Evolutionary conservation across 2,329 filamentous ascomycete genomes (phyloP).

Genomic region (Alternaria tenuissima): DNA sequence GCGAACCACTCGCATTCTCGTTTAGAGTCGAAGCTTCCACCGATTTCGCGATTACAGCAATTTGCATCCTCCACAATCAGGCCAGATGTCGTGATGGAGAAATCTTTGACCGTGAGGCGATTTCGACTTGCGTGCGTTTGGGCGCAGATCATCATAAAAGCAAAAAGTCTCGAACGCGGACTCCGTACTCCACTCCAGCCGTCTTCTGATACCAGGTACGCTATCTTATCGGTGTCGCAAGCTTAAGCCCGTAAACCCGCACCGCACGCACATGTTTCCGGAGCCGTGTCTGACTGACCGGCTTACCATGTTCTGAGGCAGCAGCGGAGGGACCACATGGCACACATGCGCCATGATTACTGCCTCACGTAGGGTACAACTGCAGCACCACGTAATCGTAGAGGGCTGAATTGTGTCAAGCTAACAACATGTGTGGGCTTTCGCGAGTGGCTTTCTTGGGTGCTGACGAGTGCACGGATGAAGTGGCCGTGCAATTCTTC

Average conservation of each 20-base stretch:
- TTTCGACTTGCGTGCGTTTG: not conserved
- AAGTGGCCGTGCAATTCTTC: slow-evolving; percentile 5
- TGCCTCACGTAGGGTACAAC: slow-evolving; percentile 20
- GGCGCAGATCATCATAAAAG: slow-evolving; percentile 15
- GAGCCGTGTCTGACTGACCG: not conserved
- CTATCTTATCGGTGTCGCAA: slow-evolving; percentile 6
- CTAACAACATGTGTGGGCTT: slow-evolving; percentile 10
- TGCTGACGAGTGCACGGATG: slow-evolving; percentile 3
- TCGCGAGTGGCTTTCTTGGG: slow-evolving; percentile 9
- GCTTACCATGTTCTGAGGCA: slow-evolving; percentile 6
- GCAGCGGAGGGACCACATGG: slow-evolving; percentile 6
- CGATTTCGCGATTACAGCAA: slow-evolving; percentile 3
- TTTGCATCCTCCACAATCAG: slow-evolving; percentile 11
- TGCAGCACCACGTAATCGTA: slow-evolving; percentile 26
- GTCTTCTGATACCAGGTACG: slow-evolving; percentile 6
- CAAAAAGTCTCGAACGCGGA: slow-evolving; percentile 9
- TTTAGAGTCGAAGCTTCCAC: not conserved
- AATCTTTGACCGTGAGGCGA: slow-evolving; percentile 5
- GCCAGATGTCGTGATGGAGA: slow-evolving; percentile 13
- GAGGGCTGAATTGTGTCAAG: slow-evolving; percentile 17
- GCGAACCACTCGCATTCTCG: slow-evolving; percentile 10
- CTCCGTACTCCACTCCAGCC: slow-evolving; percentile 1
- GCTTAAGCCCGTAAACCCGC: slow-evolving; percentile 2
- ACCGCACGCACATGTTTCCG: not conserved
- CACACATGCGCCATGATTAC: slow-evolving; percentile 11